These are phyloP conservation scores for Camelina hispida DNA, from an alignment of 345 rosid genomes.

Conservation along the genomic window DNA sequence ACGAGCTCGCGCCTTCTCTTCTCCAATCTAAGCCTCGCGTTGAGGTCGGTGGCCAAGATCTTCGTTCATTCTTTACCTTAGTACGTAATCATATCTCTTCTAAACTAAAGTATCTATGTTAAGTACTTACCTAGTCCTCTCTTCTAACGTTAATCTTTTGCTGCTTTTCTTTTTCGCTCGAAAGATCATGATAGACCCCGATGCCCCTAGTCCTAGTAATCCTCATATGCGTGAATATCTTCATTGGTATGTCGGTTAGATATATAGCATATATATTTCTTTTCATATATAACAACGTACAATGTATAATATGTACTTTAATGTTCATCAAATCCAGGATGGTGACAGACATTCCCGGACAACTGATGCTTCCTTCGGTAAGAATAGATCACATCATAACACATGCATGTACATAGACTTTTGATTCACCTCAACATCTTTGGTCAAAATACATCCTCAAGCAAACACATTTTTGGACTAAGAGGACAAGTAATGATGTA, in stretches of 20 bases:
- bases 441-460: not conserved
- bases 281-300: constrained; percentile 5
- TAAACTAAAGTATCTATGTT: not conserved
- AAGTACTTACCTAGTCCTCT: not conserved
- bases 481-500: not conserved
- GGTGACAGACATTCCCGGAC: constrained; percentile 93
- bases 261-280: not conserved
- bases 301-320: not conserved
- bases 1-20: constrained; percentile 68
- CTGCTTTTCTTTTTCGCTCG: not conserved
- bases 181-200: constrained; percentile 92
- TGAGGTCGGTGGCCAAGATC: constrained; percentile 76
- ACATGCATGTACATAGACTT: not conserved
- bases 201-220: constrained; percentile 95
- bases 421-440: constrained; percentile 3
- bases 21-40: constrained; percentile 63
- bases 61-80: constrained; percentile 75
- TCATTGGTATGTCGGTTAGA: constrained; percentile 60
- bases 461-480: not conserved
- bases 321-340: constrained; percentile 57
- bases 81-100: constrained; percentile 43
- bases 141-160: constrained; percentile 17
- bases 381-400: constrained; percentile 37
- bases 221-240: constrained; percentile 81
- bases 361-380: constrained; percentile 84